Evolutionary conservation across 2,329 filamentous ascomycete species (phyloP), one percentile per base, ranked within the genome.

Genomic region (Neophaeococcomyces mojaviensis): DNA sequence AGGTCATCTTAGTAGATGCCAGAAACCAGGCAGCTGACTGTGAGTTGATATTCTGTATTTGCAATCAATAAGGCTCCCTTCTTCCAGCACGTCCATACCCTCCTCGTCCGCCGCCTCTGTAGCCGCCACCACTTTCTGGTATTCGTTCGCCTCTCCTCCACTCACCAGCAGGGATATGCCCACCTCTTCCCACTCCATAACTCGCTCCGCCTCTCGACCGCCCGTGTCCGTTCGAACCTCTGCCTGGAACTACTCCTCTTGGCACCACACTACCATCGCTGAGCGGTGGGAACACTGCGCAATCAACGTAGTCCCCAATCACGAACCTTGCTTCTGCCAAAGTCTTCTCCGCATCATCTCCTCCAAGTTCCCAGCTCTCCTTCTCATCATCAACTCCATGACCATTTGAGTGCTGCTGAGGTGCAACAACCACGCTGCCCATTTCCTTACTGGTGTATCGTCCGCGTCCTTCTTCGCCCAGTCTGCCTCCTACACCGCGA

Each of bases 301-400:
- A 90, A 48, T 84, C 83, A 33, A 97, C 74, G 60, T 85, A 94
- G 64, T 97, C 90, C 1, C 90, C 90, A 51, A 92, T 84, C 9
- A 95, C 84, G 59, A 95, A 94, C 18, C 83, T 78, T 28, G 78
- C 81, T 44, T 94, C 86, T 31, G 73, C 73, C 26, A 97, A 67
- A 7, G 86, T 89, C 68, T 84, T 90, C 22, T 81, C 73, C 9
- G 79, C 76, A 22, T 86, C 81, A 4, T 76, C 76, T 28, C 72
- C 72, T 44, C 77, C 64, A 37, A 71, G 61, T 20, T 68, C 68
- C 32, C 68, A 56, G 3, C 39, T 60, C 24, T 52, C 39, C 61
- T 61, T 51, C 58, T 56, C 53, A 53, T 57, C 50, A 58, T 61
- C 48, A 57, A 58, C 51, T 51, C 24, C 24, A 39, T 46, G 20